A percentile compares a stretch with the other conserved stretches of the same genome.
These are phyloP conservation scores for Raddia guianensis DNA, from an alignment of 176 grass and related monocot genomes.

Conservation along the genomic window DNA sequence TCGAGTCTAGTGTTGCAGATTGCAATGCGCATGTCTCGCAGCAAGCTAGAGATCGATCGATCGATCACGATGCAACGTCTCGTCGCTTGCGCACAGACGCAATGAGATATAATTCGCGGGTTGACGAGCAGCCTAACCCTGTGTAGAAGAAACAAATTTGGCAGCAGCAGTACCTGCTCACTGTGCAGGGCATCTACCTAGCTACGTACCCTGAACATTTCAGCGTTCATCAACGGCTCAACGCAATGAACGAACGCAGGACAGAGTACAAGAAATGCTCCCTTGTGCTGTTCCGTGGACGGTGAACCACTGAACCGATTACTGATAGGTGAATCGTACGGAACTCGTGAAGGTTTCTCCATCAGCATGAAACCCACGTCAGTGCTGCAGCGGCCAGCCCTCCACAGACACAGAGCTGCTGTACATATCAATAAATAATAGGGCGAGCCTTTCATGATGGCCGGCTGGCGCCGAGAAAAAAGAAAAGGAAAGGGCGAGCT, in stretches of 20 bases:
- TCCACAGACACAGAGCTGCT: neutral
- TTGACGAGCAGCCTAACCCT: constrained; percentile 23
- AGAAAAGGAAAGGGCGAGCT: constrained; percentile 4
- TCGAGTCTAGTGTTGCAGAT: too few relatives aligned
- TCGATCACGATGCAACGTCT: neutral
- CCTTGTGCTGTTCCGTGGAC: neutral
- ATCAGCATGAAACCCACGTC: neutral
- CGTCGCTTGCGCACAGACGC: constrained; percentile 26
- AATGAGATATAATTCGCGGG: constrained; percentile 38
- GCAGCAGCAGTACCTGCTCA: constrained; percentile 14
- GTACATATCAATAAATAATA: neutral
- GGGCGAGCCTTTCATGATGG: neutral
- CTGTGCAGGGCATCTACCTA: neutral
- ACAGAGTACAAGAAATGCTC: neutral
- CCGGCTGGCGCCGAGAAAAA: neutral
- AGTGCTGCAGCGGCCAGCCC: neutral
- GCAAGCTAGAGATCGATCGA: too few relatives aligned
- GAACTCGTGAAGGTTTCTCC: neutral
- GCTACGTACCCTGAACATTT: neutral
- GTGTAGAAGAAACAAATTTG: constrained; percentile 27
- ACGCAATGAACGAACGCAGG: too few relatives aligned
- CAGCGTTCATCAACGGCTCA: neutral
- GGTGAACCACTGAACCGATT: neutral
- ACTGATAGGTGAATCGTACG: constrained; percentile 6
- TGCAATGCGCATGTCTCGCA: too few relatives aligned